phyloP scores from a whole-genome alignment of 768 basidiomycete genomes.

The Pleurotus citrinopileatus region DNA sequence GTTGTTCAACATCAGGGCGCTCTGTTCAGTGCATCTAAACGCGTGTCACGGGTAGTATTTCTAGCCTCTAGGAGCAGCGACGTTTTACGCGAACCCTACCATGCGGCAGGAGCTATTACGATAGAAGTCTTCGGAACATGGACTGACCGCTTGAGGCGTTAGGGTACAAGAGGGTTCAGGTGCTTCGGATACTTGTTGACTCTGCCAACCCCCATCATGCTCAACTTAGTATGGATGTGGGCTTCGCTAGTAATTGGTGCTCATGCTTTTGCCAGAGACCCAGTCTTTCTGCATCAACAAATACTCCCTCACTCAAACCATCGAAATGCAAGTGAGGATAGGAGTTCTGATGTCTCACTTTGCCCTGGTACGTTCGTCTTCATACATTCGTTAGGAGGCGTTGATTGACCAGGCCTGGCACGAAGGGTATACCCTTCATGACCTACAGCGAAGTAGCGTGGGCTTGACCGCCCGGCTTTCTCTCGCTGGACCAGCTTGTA shows the following conservation, averaged over 20 bases:
- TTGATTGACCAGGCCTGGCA: neutral
- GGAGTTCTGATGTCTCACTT: neutral
- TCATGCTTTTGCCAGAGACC: neutral
- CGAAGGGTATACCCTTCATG: constrained; percentile 53
- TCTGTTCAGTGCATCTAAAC: too few relatives aligned
- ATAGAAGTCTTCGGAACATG: neutral
- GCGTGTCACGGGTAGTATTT: too few relatives aligned
- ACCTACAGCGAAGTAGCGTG: constrained; percentile 36
- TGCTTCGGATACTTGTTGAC: neutral
- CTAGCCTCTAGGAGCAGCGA: too few relatives aligned
- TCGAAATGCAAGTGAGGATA: neutral
- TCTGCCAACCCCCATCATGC: neutral
- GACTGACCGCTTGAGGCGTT: neutral
- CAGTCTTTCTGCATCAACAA: neutral
- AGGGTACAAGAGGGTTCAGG: neutral
- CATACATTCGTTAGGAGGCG: neutral
- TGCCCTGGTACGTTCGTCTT: neutral
- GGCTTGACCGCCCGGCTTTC: constrained; percentile 55
- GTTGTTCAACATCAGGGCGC: too few relatives aligned
- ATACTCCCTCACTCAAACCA: neutral
- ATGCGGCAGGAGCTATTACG: neutral
- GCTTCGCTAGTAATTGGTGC: neutral
- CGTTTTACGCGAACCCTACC: neutral
- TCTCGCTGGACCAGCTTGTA: constrained; percentile 55
- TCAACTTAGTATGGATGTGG: neutral